phyloP scores from a whole-genome alignment of 2,329 filamentous ascomycete genomes.

The Colletotrichum falcatum region DNA sequence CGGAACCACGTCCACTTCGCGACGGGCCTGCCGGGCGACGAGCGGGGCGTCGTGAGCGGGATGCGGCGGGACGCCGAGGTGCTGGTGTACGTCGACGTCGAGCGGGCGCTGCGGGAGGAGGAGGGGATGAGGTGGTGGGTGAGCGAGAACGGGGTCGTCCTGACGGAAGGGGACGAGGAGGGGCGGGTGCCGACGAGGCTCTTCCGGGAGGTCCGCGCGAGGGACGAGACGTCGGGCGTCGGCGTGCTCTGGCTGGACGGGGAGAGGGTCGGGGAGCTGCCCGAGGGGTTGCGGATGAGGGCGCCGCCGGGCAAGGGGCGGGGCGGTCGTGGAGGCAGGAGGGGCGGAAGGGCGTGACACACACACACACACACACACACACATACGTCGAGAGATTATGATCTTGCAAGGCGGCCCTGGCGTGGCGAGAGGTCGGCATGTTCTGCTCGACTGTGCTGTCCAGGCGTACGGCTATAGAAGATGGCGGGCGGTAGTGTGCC shows the following conservation, averaged over 20 bases:
- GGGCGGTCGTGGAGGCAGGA: conserved; percentile 52
- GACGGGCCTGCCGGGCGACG: conserved; percentile 71
- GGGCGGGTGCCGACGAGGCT: conserved; percentile 77
- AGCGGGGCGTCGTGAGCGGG: conserved; percentile 73
- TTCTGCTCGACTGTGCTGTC: not conserved
- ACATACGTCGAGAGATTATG: not conserved
- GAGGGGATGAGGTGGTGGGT: conserved; percentile 76
- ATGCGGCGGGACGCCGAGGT: conserved; percentile 85
- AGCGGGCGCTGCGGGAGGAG: conserved; percentile 70
- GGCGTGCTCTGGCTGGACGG: conserved; percentile 80
- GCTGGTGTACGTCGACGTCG: conserved; percentile 81
- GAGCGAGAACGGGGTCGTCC: conserved; percentile 81
- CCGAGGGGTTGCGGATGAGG: conserved; percentile 64
- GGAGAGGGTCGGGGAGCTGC: conserved; percentile 73
- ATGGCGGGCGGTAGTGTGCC: not conserved
- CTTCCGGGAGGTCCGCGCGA: conserved; percentile 75
- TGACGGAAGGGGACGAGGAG: conserved; percentile 70
- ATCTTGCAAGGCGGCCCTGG: not conserved
- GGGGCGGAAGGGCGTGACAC: conserved; percentile 42
- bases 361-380: not conserved
- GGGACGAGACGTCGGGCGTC: conserved; percentile 57
- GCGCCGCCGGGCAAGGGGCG: conserved; percentile 63
- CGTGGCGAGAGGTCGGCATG: not conserved
- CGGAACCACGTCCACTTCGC: conserved; percentile 94
- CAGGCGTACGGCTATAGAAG: not conserved